Evolutionary conservation across 78 protist genomes (phyloP).

Genomic region (Blattamonas nauphoetae): DNA sequence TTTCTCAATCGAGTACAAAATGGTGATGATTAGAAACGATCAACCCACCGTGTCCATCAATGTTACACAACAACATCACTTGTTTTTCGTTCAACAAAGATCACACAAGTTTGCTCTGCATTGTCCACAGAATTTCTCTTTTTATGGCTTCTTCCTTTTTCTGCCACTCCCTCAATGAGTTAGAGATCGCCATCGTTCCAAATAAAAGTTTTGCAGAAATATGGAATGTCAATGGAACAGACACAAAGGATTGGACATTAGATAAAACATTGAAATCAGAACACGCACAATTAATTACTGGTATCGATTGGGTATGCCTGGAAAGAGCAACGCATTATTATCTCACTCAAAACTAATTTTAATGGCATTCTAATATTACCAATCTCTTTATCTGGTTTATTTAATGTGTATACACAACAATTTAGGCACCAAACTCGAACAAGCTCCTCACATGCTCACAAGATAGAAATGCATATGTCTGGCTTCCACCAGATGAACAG

Average conservation of each 20-base stretch:
- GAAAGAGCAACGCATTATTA: too few species aligned
- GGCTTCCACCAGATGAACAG: not conserved
- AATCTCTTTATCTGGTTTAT: not conserved
- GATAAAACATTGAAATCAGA: not conserved
- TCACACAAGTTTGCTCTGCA: too few species aligned
- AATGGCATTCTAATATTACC: too few species aligned
- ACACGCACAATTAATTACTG: not conserved
- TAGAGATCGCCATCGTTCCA: constrained; percentile 1
- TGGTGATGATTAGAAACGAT: too few species aligned
- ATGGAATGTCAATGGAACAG: not conserved
- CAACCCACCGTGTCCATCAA: too few species aligned
- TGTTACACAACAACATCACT: too few species aligned
- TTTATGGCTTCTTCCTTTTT: too few species aligned
- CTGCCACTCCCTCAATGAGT: too few species aligned
- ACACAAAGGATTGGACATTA: not conserved
- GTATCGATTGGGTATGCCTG: constrained; percentile 14
- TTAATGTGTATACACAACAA: not conserved
- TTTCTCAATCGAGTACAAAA: too few species aligned
- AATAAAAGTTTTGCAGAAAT: not conserved
- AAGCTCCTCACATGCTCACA: constrained; percentile 1
- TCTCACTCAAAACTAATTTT: too few species aligned
- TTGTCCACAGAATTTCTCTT: too few species aligned
- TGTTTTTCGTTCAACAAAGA: too few species aligned
- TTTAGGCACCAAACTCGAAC: not conserved
- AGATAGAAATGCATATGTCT: constrained; percentile 4